Evolutionary conservation across 768 basidiomycete genomes (phyloP), one percentile per base, ranked within the genome.

Genomic region (Mycena filopes): DNA sequence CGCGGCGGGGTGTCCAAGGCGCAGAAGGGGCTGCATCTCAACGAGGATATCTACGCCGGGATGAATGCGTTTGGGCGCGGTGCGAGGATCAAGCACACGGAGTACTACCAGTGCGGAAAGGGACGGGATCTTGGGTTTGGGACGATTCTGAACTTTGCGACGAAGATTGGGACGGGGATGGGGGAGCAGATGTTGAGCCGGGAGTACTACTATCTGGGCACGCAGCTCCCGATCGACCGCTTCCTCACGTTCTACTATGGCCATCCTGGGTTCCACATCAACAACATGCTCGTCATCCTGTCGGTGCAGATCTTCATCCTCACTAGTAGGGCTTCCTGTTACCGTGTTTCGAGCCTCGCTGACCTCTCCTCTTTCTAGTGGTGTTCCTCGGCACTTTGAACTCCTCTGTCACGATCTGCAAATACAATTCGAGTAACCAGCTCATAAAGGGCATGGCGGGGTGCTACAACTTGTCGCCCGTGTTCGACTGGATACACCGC

Each of bases 81-180:
- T 33, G 97, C 92, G 31, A 86, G 93, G 63, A 99, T 99, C 87
- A 99, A 99, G 83, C 98, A 99, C 74, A 96, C 96, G 36, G 98
- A 99, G 80, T 99, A 99, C 79, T 99, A 96, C 77, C 97, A 98
- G 80, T 99, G 97, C 74, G 96, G 97, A 51, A 98, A 99, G 79
- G 98, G 98, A 59, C 91, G 98, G 78, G 98, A 99, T 83, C 88
- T 99, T 65, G 98, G 98, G 26, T 99, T 99, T 78, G 97, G 97
- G 33, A 99, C 98, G 23, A 99, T 99, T 74, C 81, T 99, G 72
- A 99, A 99, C 79, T 99, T 99, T 92, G 93, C 95, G 85, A 99
- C 98, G 60, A 99, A 99, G 87, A 96, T 99, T 72, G 97, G 98
- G 15, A 99, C 96, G n/a, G 98, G 98, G 78, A 99, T 99, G 98